These are phyloP conservation scores for Phytopythium litorale DNA, from an alignment of 352 stramenopile species.

Conservation along the genomic window DNA sequence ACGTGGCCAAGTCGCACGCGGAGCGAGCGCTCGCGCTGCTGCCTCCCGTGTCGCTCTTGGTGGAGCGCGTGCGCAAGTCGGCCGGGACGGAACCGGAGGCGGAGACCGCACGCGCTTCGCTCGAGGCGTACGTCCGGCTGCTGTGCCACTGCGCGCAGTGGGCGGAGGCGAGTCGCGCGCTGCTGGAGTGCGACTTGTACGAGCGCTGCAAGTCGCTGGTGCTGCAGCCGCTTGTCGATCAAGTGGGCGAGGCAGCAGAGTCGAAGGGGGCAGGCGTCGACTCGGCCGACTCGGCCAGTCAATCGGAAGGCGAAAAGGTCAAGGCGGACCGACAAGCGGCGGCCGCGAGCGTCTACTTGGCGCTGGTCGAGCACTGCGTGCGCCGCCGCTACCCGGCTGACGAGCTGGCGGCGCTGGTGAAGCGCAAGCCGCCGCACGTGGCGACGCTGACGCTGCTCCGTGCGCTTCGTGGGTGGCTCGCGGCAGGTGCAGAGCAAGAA, in stretches of 20 bases:
- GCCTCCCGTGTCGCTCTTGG: constrained; percentile 46
- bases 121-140: constrained; percentile 62
- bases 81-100: not conserved
- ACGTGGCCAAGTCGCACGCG: constrained; percentile 46
- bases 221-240: constrained; percentile 7
- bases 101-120: constrained; percentile 20
- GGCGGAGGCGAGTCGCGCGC: constrained; percentile 49
- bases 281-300: not conserved
- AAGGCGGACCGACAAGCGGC: constrained; percentile 7
- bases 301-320: constrained; percentile 11
- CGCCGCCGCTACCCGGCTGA: constrained; percentile 26
- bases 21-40: constrained; percentile 67
- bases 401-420: constrained; percentile 46
- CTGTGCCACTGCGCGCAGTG: constrained; percentile 46
- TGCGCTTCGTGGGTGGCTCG: constrained; percentile 30
- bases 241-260: not conserved
- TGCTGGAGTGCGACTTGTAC: constrained; percentile 62
- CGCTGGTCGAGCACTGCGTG: constrained; percentile 63
- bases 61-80: constrained; percentile 21
- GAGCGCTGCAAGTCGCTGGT: constrained; percentile 47
- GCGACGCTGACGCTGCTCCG: constrained; percentile 54
- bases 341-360: constrained; percentile 53
- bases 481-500: constrained; percentile 5
- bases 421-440: constrained; percentile 51
- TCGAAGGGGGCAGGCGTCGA: not conserved